Percentiles rank a stretch among this genome's conserved stretches.
These are phyloP conservation scores for Trichoderma parareesei DNA, from an alignment of 495 filamentous ascomycete species.

Conservation along the genomic window DNA sequence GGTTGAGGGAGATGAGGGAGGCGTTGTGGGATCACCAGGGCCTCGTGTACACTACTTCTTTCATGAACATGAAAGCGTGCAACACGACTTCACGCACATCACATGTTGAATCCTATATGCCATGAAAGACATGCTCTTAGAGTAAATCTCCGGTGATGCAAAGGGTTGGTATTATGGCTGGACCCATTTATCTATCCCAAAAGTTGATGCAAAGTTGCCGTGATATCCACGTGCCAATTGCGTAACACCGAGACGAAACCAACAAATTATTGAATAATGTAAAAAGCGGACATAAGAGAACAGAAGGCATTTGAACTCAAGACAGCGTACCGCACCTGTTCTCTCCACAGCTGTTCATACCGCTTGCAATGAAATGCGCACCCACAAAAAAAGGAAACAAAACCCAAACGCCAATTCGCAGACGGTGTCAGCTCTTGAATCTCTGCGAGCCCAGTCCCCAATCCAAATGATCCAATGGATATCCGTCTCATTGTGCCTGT, in stretches of 20 bases:
- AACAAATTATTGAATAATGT: too few species aligned
- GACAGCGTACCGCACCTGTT: neutral
- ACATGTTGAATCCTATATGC: too few species aligned
- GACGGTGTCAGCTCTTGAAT: slow-evolving; percentile 42
- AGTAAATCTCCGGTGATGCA: neutral
- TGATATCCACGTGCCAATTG: neutral
- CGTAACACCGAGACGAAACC: neutral
- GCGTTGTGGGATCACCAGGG: neutral
- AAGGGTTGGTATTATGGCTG: too few species aligned
- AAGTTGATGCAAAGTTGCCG: neutral
- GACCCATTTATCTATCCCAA: neutral
- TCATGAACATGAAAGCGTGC: neutral
- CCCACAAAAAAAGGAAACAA: slow-evolving; percentile 14
- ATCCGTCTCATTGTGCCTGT: neutral
- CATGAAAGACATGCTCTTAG: neutral
- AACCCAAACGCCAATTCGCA: slow-evolving; percentile 34
- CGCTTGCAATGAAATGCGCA: too few species aligned
- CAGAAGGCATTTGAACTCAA: slow-evolving; percentile 14
- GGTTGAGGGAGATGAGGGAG: neutral
- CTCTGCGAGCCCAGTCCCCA: neutral
- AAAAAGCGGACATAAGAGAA: slow-evolving; percentile 14
- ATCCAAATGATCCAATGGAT: neutral
- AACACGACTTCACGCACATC: neutral
- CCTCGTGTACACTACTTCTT: neutral
- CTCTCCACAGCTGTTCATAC: too few species aligned